Evolutionary conservation across 176 grass and related monocot genomes (phyloP), one percentile per base, ranked within the genome.

Genomic region (Rhynchospora tenuis): DNA sequence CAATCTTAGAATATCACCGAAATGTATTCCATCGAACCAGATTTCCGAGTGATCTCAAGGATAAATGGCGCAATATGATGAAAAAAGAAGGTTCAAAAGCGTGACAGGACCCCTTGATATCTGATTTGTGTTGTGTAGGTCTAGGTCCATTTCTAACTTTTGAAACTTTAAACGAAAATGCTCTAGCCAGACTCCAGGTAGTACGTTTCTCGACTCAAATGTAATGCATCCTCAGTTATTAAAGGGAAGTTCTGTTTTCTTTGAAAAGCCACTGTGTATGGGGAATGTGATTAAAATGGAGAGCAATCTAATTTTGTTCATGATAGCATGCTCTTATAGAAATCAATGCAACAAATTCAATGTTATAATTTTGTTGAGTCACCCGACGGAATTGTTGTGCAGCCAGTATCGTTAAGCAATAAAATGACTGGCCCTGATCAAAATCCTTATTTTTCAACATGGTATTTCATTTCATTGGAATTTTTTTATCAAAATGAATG

Each of bases 21-120:
- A 4, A 65, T 64, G 89, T 70, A 59, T 97, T 97, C 58, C 83
- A 97, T 73, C 65, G 9, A 83, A 85, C 80, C 61, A 89, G 93
- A 59, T 86, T 86, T 24, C 85, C 91, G 5, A 15, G 0, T 64
- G 93, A 93, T 81, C 81, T 97, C 50, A 97, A 88, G 70, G 91
- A 88, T 69, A 93, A 97, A 85, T 96, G 93, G 93, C 90, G 93
- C 83, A 91, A 89, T 58, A 91, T 93, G 26, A n/a, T 77, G 48
- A 77, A 77, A 19, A 56, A 77, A 31, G 24, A 55, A 50, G 50
- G 47, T 74, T 26, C 46, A 71, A 24, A 9, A 31, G 14, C 73
- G 6, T 56, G 73, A 76, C 46, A 55, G 28, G 48, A 76, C 1
- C 4, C 22, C 8, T 2, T 22, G 68, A 22, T 72, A 22, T 29